Base-by-base conservation (phyloP, 2,329 filamentous ascomycete species). In the Uncinocarpus reesii region DNA sequence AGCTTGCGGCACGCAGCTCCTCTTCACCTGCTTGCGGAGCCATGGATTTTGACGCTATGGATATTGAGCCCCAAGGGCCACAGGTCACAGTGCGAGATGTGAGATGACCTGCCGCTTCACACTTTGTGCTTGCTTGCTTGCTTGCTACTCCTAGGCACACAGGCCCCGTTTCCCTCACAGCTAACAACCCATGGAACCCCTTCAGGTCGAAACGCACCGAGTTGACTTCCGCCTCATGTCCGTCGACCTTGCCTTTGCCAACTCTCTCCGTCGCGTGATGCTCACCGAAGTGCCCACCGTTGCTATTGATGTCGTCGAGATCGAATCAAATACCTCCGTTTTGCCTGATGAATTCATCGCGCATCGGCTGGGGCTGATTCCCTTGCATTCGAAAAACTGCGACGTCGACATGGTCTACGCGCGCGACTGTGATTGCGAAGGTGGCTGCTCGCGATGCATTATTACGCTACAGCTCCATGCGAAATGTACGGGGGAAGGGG, bases 281-380 rank as follows among this genome's bases (percentile, higher is more conserved):
- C 84, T 98, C 66, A 79, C 90, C 58, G 93, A 98, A 72, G 84
- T 98, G 45, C 88, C 90, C 21, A 92, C 88, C 2, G 77, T 98
- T 38, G 92, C 93, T 57, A 89, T 98, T 61, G 92, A 98, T 73
- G 83, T 81, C 53, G 86, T 94, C 64, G 96, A 84, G 70, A 82
- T 96, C 55, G 79, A 86, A 65, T 92, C 95, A 73, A 98, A 98
- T 74, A 96, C 90, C 45, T 95, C 87, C 4, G 87, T 98, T 35
- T 92, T 98, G 60, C 90, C 95, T 65, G 92, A 98, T 63, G 92
- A 98, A 71, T 90, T 98, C 5, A 80, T 98, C 48, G 83, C 89
- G 13, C 86, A 90, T 65, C 79, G 92, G 37, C 75, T 98, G 26
- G 92, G 92, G 51, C 79, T 98, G 37, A 84, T 98, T 47, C 92